phyloP scores from a whole-genome alignment of 805 yeast species.

The Cyberlindnera mrakii region DNA sequence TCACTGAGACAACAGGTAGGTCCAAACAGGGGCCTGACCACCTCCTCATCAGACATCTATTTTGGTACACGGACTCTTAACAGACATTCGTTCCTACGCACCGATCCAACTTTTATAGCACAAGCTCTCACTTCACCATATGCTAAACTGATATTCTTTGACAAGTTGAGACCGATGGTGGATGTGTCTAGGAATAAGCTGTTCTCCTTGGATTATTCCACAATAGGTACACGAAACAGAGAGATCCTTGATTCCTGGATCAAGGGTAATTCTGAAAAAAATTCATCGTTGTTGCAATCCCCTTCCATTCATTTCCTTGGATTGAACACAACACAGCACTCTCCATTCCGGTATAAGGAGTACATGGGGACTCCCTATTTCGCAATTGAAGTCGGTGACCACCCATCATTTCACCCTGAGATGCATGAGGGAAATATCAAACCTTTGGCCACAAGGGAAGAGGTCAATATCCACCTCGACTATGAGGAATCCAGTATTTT shows the following conservation, averaged over 20 bases:
- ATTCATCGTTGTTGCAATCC: constrained; percentile 5
- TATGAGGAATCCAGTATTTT: constrained; percentile 55
- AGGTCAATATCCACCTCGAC: constrained; percentile 17
- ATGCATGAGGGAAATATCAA: constrained; percentile 2
- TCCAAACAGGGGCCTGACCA: not conserved
- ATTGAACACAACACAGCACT: constrained; percentile 29
- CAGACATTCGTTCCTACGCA: constrained; percentile 51
- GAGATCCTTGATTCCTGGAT: constrained; percentile 21
- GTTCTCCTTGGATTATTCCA: constrained; percentile 9
- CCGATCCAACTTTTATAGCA: constrained; percentile 40
- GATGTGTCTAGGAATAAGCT: constrained; percentile 7
- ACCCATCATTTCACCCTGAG: constrained; percentile 10
- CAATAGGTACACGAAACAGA: constrained; percentile 12
- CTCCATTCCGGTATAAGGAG: constrained; percentile 37
- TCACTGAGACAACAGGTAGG: not conserved
- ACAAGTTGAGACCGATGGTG: constrained; percentile 26
- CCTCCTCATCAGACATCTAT: constrained; percentile 23
- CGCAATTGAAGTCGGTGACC: constrained; percentile 50
- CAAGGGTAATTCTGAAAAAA: constrained; percentile 7
- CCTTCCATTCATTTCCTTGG: constrained; percentile 35
- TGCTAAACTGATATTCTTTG: constrained; percentile 35
- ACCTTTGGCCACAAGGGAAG: constrained; percentile 17
- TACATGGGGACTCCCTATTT: constrained; percentile 60
- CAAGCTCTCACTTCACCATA: constrained; percentile 36
- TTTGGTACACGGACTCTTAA: constrained; percentile 48